Evolutionary conservation across 805 yeast genomes (phyloP), one percentile per base, ranked within the genome.

Genomic region (Yarrowia sp.): DNA sequence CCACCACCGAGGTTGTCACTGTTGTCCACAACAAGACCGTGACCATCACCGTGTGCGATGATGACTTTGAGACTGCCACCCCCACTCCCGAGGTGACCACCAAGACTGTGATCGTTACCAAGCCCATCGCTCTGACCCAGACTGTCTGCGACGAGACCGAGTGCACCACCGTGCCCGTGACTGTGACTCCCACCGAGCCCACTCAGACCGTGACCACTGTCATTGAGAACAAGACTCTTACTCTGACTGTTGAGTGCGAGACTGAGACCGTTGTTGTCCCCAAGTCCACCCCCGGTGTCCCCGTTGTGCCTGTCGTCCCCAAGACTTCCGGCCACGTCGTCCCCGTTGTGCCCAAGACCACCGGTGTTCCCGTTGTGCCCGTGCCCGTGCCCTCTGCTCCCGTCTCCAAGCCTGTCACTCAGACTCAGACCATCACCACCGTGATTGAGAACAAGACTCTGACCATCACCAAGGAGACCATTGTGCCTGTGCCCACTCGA

Each of bases 371-470:
- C 32, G 32, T 5, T 26, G 32, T 26, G 32, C n/a, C 50, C 50
- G 19, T 22, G 9, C 50, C 50, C n/a, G 50, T 22, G n/a, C 41
- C 26, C 26, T 26, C 15, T 19, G 40, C 41, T 32, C 40, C 40
- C 22, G 55, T 26, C 12, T 26, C 52, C 52, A 36, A 35, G 41
- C 42, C 58, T 38, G 35, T 53, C 22, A 36, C 58, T 12, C 22
- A 50, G 40, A 10, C 40, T 38, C 40, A 5, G 58, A 53, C 43
- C 35, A 12, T 53, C 43, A 53, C 58, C 16, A 53, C 58, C 12
- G 58, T 53, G 32, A 35, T 53, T 15, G 58, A 53, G 43, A 40
- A 38, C 43, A 53, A 53, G 58, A 53, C 58, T 22, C 42, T 53
- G 43, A 53, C 58, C 16, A 35, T 53, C 32, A 53, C 58, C 5